Percentiles rank a stretch among this genome's conserved stretches.
Conservation (phyloP, 495 filamentous ascomycete genomes). For the Hyaloscypha bicolor region DNA sequence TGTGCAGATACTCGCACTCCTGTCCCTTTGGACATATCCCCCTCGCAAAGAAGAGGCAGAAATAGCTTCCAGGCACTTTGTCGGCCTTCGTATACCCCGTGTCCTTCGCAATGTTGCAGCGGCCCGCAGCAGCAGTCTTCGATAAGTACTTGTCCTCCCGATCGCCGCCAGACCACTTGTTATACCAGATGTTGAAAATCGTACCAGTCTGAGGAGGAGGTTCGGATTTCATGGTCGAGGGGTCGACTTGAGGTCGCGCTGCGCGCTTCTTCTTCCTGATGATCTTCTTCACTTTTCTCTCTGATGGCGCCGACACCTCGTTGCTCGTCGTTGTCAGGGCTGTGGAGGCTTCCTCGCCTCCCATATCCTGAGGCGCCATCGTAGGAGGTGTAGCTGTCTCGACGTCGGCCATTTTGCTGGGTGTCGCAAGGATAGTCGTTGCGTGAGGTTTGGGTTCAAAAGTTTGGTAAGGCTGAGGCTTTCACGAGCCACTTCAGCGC, state of each 20-base stretch:
- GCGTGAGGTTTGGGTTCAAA: slow-evolving; percentile 9
- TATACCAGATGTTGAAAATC: slow-evolving; percentile 94
- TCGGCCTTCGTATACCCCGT: slow-evolving; percentile 90
- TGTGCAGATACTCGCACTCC: slow-evolving; percentile 94
- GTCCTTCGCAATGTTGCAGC: slow-evolving; percentile 82
- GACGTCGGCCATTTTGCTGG: slow-evolving; percentile 29
- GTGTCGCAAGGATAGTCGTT: slow-evolving; percentile 12
- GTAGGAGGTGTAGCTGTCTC: slow-evolving; percentile 23
- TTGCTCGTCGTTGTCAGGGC: slow-evolving; percentile 42
- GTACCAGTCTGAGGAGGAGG: slow-evolving; percentile 89
- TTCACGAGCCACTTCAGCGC: not conserved
- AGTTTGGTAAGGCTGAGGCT: slow-evolving; percentile 19
- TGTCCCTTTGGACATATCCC: slow-evolving; percentile 83
- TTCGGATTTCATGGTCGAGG: slow-evolving; percentile 73
- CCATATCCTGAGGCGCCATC: slow-evolving; percentile 21
- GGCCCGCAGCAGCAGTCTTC: slow-evolving; percentile 69
- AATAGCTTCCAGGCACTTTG: slow-evolving; percentile 75
- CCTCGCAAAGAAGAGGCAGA: slow-evolving; percentile 89
- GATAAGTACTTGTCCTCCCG: slow-evolving; percentile 87
- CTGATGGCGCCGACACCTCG: slow-evolving; percentile 49
- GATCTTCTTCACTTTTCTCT: slow-evolving; percentile 65
- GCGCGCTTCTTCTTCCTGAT: slow-evolving; percentile 71
- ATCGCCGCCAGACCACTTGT: slow-evolving; percentile 94
- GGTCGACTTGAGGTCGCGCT: slow-evolving; percentile 77
- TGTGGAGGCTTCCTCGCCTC: slow-evolving; percentile 22